Base-by-base conservation (phyloP, 495 filamentous ascomycete species). In the Tuber borchii region DNA sequence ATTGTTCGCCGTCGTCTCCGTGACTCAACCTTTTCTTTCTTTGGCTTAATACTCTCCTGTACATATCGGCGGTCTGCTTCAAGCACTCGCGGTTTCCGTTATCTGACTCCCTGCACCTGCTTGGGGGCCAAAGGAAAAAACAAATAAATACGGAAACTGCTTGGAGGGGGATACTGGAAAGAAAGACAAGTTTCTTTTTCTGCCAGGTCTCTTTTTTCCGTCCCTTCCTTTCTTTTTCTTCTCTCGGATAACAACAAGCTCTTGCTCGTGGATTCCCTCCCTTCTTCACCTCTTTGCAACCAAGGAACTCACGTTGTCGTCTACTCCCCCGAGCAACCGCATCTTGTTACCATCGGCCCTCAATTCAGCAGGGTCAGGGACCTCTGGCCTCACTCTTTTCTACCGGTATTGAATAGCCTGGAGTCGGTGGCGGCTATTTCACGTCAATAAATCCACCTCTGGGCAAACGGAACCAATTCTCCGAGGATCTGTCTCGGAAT, bases 401-500 rank as follows among this genome's bases (percentile, higher is more conserved):
- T 31, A n/a, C n/a, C n/a, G n/a, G n/a, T n/a, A 17, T 65, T 17
- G 12, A 65, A 34, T 34, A 65, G 12, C 56, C 56, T 65, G n/a
- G 14, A 14, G 26, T 65, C 14, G 56, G 3, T 26, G 12, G 14
- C 56, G 26, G 14, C 17, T 34, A 65, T 65, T 65, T 65, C 26
- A 65, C 14, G 5, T 14, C 56, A 16, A 61, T 31, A 17, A 19
- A 34, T 34, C 56, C 56, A 2, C 56, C 17, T 65, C 56, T 70
- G 77, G 73, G 73, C 56, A 70, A 69, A 37, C 43, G 45, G 19
- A 26, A n/a, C 56, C 43, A 42, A 17, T 73, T 26, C 17, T 1
- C 75, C 40, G 26, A 42, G 65, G 65, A 56, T 61, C 70, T 71
- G 26, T 31, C 68, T 44, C 69, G 76, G 77, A 65, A 79, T 79